Evolutionary conservation across 805 yeast species (phyloP).

Genomic region (Saturnispora ahearnii): DNA sequence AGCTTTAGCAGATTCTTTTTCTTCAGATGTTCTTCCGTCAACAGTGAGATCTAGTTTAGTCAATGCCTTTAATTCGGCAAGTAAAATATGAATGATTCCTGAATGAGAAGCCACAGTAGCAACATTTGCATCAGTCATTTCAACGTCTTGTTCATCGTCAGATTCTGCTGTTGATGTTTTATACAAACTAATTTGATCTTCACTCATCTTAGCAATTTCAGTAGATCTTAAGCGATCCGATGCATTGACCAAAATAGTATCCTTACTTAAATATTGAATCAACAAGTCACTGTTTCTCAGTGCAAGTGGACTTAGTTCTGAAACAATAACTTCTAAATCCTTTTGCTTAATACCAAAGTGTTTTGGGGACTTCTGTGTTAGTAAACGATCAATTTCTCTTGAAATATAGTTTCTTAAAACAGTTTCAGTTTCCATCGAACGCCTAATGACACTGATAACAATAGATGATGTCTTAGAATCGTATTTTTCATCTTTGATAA

Average conservation of each 20-base stretch:
- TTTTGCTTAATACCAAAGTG: constrained; percentile 11
- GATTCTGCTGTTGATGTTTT: constrained; percentile 4
- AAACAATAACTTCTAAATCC: constrained; percentile 39
- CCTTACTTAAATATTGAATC: constrained; percentile 19
- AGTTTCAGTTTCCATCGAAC: constrained; percentile 57
- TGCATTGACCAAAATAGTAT: constrained; percentile 6
- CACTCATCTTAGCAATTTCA: constrained; percentile 14
- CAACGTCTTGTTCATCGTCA: constrained; percentile 19
- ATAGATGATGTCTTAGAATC: constrained; percentile 36
- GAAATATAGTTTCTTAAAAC: constrained; percentile 41
- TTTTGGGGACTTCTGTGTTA: constrained; percentile 19
- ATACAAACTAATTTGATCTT: constrained; percentile 18
- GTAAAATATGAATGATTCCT: constrained; percentile 54
- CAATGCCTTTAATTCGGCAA: constrained; percentile 53
- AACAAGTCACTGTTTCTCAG: constrained; percentile 27
- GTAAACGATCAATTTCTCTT: constrained; percentile 40
- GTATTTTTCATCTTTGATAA: constrained; percentile 30
- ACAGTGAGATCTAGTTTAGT: constrained; percentile 23
- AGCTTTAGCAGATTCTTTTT: constrained; percentile 18
- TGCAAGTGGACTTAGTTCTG: constrained; percentile 42
- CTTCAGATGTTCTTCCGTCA: constrained; percentile 12
- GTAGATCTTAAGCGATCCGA: constrained; percentile 16
- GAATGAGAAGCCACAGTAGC: constrained; percentile 23
- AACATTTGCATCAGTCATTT: constrained; percentile 12
- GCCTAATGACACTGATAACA: constrained; percentile 48